Evolutionary conservation across 1,284 basidiomycete species (phyloP), one percentile per base, ranked within the genome.

Genomic region (Leccinum holopus): DNA sequence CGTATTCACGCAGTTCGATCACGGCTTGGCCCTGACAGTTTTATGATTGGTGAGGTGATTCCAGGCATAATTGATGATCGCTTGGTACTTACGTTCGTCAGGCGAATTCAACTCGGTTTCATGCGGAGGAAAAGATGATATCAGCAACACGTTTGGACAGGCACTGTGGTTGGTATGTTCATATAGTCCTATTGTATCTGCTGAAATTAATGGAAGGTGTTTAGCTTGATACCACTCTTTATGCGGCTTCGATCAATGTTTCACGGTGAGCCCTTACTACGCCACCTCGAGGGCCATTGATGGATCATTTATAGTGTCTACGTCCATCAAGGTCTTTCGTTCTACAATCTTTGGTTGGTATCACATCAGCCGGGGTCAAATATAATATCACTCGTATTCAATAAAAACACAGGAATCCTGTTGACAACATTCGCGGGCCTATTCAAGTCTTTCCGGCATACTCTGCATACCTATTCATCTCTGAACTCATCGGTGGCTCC

Each of bases 21-120:
- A 37, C 76, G 78, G 57, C 75, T 84, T 8, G 82, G 82, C 1
- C 73, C 77, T 6, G 75, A 82, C 58, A 69, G 77, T 8, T 84
- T 83, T 60, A 70, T 79, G 37, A 80, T 83, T 61, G 81, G 81
- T 82, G 62, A 47, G 66, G 33, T 30, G 18, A 55, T 7, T 12
- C 18, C 12, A 5, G 55, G 21, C 33, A 14, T 8, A 39, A 35
- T 14, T 7, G 11, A 49, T 49, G 3, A 18, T 21, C n/a, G 10
- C 39, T 51, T 8, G 7, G 3, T 59, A 16, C 52, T 61, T 12
- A 56, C 33, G 7, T 3, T 33, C 39, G 11, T 5, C 28, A 82
- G 82, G 82, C 9, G 82, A 84, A 70, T 83, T 81, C 65, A 84
- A 81, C 61, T 83, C 81, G 0, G 81, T 84, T 8, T 82, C 81